These are phyloP conservation scores for Solidago caesia DNA, from an alignment of 129 eudicot genomes.

Conservation along the genomic window DNA sequence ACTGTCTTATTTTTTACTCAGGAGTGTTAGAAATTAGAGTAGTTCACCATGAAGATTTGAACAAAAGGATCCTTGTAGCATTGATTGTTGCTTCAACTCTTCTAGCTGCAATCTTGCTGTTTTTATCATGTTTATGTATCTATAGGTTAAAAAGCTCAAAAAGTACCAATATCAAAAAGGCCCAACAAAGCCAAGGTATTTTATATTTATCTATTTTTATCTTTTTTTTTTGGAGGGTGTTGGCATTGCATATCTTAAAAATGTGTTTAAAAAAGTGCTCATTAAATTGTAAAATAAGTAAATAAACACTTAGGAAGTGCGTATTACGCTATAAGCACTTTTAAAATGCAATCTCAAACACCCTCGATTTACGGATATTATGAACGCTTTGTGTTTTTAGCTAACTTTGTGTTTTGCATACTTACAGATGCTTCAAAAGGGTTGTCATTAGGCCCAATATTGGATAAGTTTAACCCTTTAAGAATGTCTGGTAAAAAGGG, in stretches of 20 bases:
- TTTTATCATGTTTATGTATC: slow-evolving; percentile 62
- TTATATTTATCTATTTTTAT: not conserved
- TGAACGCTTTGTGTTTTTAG: not conserved
- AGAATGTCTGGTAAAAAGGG: slow-evolving; percentile 76
- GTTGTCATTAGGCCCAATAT: slow-evolving; percentile 57
- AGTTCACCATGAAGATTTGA: slow-evolving; percentile 64
- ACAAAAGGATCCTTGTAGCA: slow-evolving; percentile 69
- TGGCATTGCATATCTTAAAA: not conserved
- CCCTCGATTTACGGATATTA: not conserved
- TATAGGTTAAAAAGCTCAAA: slow-evolving; percentile 48
- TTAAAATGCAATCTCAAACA: not conserved
- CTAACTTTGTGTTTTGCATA: slow-evolving; percentile 13
- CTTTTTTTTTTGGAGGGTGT: not conserved
- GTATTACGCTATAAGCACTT: no score
- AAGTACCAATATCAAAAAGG: slow-evolving; percentile 28
- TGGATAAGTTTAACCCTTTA: slow-evolving; percentile 60
- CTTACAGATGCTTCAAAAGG: slow-evolving; percentile 65
- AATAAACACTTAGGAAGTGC: no score
- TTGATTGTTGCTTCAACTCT: slow-evolving; percentile 72
- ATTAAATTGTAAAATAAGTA: no score
- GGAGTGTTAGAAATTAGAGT: slow-evolving; percentile 49
- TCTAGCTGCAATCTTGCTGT: slow-evolving; percentile 59
- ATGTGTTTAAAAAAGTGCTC: not conserved
- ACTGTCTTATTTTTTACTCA: slow-evolving; percentile 9
- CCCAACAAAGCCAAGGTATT: slow-evolving; percentile 57